These are phyloP conservation scores for Arctium lappa DNA, from an alignment of 129 eudicot genomes.

Conservation along the genomic window DNA sequence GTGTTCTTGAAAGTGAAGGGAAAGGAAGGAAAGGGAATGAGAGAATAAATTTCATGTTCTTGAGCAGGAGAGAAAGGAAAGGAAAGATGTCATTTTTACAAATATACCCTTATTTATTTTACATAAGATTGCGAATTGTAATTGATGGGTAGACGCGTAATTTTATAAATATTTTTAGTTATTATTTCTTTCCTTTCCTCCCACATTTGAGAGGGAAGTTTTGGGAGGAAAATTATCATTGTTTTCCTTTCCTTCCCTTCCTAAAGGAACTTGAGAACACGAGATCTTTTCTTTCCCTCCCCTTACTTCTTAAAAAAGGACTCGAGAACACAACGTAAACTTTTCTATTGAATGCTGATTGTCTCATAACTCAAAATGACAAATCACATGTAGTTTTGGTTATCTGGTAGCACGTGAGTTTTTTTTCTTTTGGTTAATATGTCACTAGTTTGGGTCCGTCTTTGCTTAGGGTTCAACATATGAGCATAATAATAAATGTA, in stretches of 20 bases:
- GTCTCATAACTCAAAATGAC: background rate
- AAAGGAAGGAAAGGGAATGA: background rate
- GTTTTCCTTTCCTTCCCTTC: background rate
- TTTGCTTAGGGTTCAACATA: background rate
- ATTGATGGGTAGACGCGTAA: background rate
- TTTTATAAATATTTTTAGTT: background rate
- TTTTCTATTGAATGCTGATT: background rate
- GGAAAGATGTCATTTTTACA: background rate
- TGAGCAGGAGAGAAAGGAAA: background rate
- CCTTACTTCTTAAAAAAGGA: no score
- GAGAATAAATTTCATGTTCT: no score
- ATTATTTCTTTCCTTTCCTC: background rate
- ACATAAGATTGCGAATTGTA: background rate
- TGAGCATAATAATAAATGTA: no score
- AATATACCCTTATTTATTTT: background rate
- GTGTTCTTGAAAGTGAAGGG: background rate
- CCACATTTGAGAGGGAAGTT: background rate
- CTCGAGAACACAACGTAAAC: no score
- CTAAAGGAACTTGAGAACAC: background rate
- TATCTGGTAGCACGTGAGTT: background rate
- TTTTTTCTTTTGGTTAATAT: background rate
- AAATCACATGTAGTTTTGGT: constrained; percentile 8
- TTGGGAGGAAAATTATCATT: background rate
- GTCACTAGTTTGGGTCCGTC: constrained; percentile 3
- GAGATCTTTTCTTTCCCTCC: no score